phyloP scores from a whole-genome alignment of 352 stramenopile species.

The Pythium aristosporum region DNA sequence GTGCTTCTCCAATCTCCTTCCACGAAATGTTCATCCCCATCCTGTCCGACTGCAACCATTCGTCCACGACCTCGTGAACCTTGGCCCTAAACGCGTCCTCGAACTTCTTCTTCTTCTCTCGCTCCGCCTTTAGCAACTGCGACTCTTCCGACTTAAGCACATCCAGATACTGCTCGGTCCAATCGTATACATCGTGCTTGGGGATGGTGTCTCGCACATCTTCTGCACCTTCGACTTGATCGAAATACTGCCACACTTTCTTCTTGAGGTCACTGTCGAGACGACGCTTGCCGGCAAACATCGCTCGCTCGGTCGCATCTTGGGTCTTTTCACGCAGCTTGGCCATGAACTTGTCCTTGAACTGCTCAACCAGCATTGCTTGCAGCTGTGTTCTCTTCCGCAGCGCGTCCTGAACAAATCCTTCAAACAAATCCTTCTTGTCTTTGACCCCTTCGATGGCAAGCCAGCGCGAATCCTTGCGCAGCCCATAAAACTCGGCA shows the following conservation, averaged over 20 bases:
- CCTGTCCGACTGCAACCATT: slow-evolving; percentile 29
- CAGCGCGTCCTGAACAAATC: slow-evolving; percentile 62
- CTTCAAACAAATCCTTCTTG: slow-evolving; percentile 65
- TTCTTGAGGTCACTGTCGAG: slow-evolving; percentile 52
- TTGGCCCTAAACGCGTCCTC: slow-evolving; percentile 30
- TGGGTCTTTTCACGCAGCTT: slow-evolving; percentile 35
- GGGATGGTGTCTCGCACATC: slow-evolving; percentile 27
- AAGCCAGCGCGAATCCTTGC: slow-evolving; percentile 63
- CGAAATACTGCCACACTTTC: slow-evolving; percentile 39
- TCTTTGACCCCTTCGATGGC: slow-evolving; percentile 64
- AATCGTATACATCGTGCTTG: slow-evolving; percentile 65
- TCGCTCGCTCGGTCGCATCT: slow-evolving; percentile 15
- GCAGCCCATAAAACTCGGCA: slow-evolving; percentile 52
- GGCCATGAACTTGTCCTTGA: slow-evolving; percentile 43
- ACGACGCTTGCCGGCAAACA: slow-evolving; percentile 31
- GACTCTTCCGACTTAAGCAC: slow-evolving; percentile 47
- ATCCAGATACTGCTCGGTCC: slow-evolving; percentile 50
- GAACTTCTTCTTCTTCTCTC: slow-evolving; percentile 39
- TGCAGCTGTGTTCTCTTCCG: slow-evolving; percentile 50
- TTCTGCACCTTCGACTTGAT: slow-evolving; percentile 29
- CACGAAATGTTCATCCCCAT: slow-evolving; percentile 25
- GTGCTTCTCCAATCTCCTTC: slow-evolving; percentile 16
- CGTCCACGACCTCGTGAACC: slow-evolving; percentile 33
- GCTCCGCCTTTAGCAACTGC: slow-evolving; percentile 46
- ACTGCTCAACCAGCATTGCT: slow-evolving; percentile 39